Base-by-base conservation (phyloP, 2,329 filamentous ascomycete genomes). In the Fusarium brachygibbosum region DNA sequence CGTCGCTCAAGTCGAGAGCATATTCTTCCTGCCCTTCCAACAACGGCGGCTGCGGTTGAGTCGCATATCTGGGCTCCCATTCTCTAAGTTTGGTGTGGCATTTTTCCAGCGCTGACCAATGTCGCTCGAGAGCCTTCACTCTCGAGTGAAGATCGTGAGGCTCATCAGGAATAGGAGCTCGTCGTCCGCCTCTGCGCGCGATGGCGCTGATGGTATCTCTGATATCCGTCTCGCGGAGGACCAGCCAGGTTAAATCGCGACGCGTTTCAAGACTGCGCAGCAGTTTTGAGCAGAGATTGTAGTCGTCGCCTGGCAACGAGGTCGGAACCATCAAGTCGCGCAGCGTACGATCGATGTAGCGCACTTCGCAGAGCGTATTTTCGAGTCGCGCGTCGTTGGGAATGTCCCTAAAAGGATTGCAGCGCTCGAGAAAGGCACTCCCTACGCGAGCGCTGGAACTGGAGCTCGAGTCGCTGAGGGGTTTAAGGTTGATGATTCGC, bases 41-140 rank as follows among this genome's bases (percentile, higher is more conserved):
- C 3, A 63, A 19, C 0, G 65, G 65, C 29, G 44, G 59, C 1
- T 61, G 49, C 2, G 34, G 19, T 7, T 65, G 50, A 0, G 65
- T 56, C 1, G 65, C 45, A 1, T 66, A 66, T 41, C 48, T 68
- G 2, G 52, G 50, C 28, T 68, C 60, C 59, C 66, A 68, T 23
- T 68, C 59, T 48, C 59, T 38, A 5, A 68, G 40, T n/a, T 35
- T 68, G 63, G 63, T 35, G 17, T 64, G 53, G 38, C 59, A 64
- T 64, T 64, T 64, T 64, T 64, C 59, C 61, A 53, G 49, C 53
- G 60, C 40, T 55, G 59, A 64, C 65, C 65, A 68, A 40, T 68
- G 60, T 5, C 29, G 23, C 7, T 60, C 45, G 6, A 68, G 66
- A 37, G 65, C 49, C 25, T 55, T 49, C 4, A 42, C 49, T 25